A percentile compares a stretch with the other conserved stretches of the same genome.
Evolutionary conservation across 1,284 basidiomycete genomes (phyloP).

Genomic region (Cryptococcus hybrid): DNA sequence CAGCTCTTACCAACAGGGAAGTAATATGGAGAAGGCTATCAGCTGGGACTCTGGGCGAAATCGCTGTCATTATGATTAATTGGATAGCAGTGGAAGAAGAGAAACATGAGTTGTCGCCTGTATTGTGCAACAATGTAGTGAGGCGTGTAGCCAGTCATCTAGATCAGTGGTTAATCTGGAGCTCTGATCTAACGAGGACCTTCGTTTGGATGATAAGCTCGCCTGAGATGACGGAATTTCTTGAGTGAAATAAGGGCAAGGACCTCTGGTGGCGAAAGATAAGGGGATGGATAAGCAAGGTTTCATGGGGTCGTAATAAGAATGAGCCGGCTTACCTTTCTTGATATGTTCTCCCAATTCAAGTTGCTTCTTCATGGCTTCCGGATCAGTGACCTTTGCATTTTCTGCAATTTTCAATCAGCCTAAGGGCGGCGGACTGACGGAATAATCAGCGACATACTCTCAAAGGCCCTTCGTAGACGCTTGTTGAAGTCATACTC

Average conservation of each 20-base stretch:
- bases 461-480: slow-evolving; percentile 48
- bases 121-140: too few species aligned
- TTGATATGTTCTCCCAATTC: slow-evolving; percentile 82
- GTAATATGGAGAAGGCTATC: too few species aligned
- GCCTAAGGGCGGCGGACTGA: too few species aligned
- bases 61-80: too few species aligned
- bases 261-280: slow-evolving; percentile 60
- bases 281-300: neutral
- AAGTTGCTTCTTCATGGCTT: slow-evolving; percentile 74
- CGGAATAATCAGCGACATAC: slow-evolving; percentile 21
- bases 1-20: too few species aligned
- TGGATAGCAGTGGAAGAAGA: too few species aligned
- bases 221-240: slow-evolving; percentile 79
- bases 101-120: too few species aligned
- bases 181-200: slow-evolving; percentile 20
- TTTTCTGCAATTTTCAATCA: slow-evolving; percentile 60
- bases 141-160: too few species aligned
- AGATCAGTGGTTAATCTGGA: neutral
- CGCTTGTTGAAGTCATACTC: slow-evolving; percentile 50
- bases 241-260: slow-evolving; percentile 78
- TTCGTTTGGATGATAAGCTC: slow-evolving; percentile 59
- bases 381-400: slow-evolving; percentile 62
- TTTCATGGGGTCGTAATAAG: neutral
- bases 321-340: slow-evolving; percentile 61
- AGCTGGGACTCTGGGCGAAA: too few species aligned